Percentiles rank a stretch among this genome's conserved stretches.
Conservation (phyloP, 1,284 basidiomycete genomes). For the Cutaneotrichosporon cavernicola region DNA sequence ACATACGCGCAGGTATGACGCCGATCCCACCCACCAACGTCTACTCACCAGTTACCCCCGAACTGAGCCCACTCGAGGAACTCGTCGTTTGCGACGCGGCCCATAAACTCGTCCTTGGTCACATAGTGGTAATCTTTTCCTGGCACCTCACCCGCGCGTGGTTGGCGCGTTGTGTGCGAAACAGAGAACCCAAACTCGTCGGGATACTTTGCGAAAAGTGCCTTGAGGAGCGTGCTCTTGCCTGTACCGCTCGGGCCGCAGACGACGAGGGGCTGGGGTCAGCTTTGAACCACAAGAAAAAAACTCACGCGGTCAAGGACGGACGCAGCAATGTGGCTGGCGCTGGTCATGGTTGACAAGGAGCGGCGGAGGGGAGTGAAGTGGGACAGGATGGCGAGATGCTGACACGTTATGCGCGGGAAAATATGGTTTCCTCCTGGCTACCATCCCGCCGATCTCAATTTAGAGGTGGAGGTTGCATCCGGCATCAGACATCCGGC, state of each 20-base stretch:
- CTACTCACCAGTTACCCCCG: conserved; percentile 73
- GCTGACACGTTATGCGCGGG: conserved; percentile 3
- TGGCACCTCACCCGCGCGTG: conserved; percentile 77
- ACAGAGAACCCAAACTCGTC: conserved; percentile 90
- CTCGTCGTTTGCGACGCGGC: conserved; percentile 56
- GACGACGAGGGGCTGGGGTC: conserved; percentile 64
- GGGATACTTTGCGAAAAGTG: conserved; percentile 78
- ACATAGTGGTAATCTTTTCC: conserved; percentile 66
- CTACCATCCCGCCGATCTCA: neutral
- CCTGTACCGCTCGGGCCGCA: conserved; percentile 89
- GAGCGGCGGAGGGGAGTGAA: conserved; percentile 6
- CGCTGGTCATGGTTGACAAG: conserved; percentile 8
- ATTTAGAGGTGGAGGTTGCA: neutral
- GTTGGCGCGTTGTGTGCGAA: conserved; percentile 89
- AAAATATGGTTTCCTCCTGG: neutral
- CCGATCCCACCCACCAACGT: too few relatives aligned
- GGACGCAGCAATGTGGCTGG: conserved; percentile 6
- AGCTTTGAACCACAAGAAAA: conserved; percentile 1
- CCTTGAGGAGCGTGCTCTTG: conserved; percentile 85
- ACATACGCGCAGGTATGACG: too few relatives aligned
- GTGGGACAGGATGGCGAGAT: conserved; percentile 3
- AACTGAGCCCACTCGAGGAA: conserved; percentile 71
- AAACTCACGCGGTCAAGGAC: conserved; percentile 19
- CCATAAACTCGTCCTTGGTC: conserved; percentile 56
- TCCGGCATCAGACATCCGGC: neutral